Conservation (phyloP, 164 flowering plant genomes). For the Protea cynaroides region DNA sequence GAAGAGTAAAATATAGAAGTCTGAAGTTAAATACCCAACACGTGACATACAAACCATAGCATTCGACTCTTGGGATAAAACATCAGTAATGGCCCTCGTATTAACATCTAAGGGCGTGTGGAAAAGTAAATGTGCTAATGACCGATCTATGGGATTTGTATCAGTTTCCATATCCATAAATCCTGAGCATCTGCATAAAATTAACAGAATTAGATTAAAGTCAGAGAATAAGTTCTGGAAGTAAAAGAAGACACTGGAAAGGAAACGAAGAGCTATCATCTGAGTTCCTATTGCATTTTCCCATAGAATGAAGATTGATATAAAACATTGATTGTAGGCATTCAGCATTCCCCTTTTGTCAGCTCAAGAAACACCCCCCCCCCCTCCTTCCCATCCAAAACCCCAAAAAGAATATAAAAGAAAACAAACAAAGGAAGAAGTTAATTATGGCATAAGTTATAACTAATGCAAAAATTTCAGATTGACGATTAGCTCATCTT, state of each 20-base stretch:
- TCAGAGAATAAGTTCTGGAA: background rate
- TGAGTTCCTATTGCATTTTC: too few species aligned
- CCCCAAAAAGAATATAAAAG: too few species aligned
- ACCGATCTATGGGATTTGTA: slow-evolving; percentile 87
- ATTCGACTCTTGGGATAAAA: slow-evolving; percentile 29
- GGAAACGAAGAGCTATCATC: too few species aligned
- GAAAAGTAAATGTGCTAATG: slow-evolving; percentile 78
- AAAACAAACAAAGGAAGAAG: too few species aligned
- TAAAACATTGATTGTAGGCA: background rate
- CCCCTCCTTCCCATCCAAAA: too few species aligned
- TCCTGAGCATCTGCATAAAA: slow-evolving; percentile 36
- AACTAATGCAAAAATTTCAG: too few species aligned
- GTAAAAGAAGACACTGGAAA: background rate
- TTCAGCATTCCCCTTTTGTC: too few species aligned
- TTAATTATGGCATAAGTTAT: too few species aligned
- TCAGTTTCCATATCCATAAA: slow-evolving; percentile 68
- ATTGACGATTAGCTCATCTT: too few species aligned
- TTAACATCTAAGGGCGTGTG: slow-evolving; percentile 55
- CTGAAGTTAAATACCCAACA: background rate
- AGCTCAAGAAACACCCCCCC: too few species aligned
- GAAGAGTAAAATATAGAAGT: background rate
- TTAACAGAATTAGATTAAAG: background rate
- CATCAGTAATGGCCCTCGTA: slow-evolving; percentile 21
- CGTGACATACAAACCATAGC: slow-evolving; percentile 30
- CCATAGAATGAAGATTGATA: background rate